These are phyloP conservation scores for Clonostachys rhizophaga DNA, from an alignment of 2,329 filamentous ascomycete species.

Conservation along the genomic window DNA sequence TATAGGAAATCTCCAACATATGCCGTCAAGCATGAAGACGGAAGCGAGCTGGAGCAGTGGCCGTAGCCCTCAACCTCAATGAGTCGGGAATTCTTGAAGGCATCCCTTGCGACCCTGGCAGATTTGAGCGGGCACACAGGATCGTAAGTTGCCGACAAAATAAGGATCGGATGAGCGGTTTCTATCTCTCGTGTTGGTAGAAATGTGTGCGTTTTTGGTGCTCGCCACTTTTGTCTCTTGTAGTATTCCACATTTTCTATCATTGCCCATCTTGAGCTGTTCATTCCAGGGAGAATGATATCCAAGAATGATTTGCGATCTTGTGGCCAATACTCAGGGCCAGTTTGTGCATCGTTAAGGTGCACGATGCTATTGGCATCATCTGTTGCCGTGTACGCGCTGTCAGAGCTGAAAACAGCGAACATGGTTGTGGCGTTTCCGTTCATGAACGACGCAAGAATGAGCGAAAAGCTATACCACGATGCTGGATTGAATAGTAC, in stretches of 20 bases:
- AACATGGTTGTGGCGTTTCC: slow-evolving; percentile 32
- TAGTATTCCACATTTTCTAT: slow-evolving; percentile 20
- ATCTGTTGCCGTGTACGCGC: slow-evolving; percentile 2
- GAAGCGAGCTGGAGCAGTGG: slow-evolving; percentile 29
- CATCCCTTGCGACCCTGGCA: slow-evolving; percentile 23
- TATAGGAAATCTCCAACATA: slow-evolving; percentile 27
- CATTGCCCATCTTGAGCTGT: slow-evolving; percentile 21
- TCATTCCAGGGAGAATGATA: slow-evolving; percentile 13
- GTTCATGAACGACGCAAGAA: slow-evolving; percentile 23
- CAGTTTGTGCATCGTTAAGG: slow-evolving; percentile 17
- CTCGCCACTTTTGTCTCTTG: slow-evolving; percentile 19
- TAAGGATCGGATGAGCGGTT: slow-evolving; percentile 20
- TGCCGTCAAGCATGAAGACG: slow-evolving; percentile 27
- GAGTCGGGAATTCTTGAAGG: slow-evolving; percentile 28
- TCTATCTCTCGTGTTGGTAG: slow-evolving; percentile 19
- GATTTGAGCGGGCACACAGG: slow-evolving; percentile 47
- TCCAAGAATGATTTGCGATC: slow-evolving; percentile 10
- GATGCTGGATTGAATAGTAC: slow-evolving; percentile 27
- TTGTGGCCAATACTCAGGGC: slow-evolving; percentile 20
- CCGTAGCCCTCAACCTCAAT: slow-evolving; percentile 36
- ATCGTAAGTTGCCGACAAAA: slow-evolving; percentile 22
- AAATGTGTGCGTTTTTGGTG: slow-evolving; percentile 19
- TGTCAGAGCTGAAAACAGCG: slow-evolving; percentile 17
- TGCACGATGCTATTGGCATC: slow-evolving; percentile 8
- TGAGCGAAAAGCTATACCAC: slow-evolving; percentile 27